A percentile compares a stretch with the other conserved stretches of the same genome.
Conservation (phyloP, 202 grass and related monocot species). For the Schoenoplectus triqueter region DNA sequence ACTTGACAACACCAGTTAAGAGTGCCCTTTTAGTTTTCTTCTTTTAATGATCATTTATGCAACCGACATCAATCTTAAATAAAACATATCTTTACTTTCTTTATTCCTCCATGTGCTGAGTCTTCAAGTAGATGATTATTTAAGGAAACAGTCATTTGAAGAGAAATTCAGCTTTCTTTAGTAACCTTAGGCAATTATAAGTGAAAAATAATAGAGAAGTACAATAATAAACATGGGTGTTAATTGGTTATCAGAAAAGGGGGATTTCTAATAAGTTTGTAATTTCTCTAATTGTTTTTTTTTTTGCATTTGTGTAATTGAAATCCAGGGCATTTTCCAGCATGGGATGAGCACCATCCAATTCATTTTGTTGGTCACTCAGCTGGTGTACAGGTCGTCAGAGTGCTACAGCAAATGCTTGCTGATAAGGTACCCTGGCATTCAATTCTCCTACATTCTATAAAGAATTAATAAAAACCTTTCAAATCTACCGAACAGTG, state of each 20-base stretch:
- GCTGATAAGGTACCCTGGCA: conserved; percentile 72
- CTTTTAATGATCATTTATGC: neutral
- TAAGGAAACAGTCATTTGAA: neutral
- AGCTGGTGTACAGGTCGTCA: conserved; percentile 78
- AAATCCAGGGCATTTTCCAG: conserved; percentile 77
- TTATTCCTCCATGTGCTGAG: neutral
- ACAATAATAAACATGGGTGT: neutral
- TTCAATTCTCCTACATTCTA: conserved; percentile 33
- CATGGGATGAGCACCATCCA: conserved; percentile 79
- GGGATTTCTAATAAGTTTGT: neutral
- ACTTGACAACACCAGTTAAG: neutral
- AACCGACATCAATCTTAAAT: neutral
- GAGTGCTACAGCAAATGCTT: conserved; percentile 94
- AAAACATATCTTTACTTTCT: neutral
- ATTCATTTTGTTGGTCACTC: conserved; percentile 97
- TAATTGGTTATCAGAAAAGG: neutral
- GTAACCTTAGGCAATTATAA: neutral
- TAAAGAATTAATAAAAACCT: neutral
- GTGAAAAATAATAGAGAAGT: neutral
- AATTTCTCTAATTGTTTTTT: conserved; percentile 23
- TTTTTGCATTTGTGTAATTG: neutral
- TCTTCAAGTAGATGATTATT: neutral
- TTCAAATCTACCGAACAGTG: neutral
- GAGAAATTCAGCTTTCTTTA: neutral
- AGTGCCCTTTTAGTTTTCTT: neutral